A percentile compares a stretch with the other conserved stretches of the same genome.
phyloP scores from a whole-genome alignment of 1,139 yeast genomes.

The Pichia inconspicua region DNA sequence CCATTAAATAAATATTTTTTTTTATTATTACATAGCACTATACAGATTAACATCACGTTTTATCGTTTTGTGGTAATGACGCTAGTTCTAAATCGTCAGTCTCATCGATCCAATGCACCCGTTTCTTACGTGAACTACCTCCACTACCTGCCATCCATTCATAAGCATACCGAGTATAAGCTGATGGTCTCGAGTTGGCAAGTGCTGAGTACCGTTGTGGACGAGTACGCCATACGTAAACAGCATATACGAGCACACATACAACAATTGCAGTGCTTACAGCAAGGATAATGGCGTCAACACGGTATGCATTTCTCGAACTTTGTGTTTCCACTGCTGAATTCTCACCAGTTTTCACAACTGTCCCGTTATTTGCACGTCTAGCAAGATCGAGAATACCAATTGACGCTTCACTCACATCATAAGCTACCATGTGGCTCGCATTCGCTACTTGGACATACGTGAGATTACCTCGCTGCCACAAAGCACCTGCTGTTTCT shows the following conservation, averaged over 20 bases:
- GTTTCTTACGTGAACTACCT: slow-evolving; percentile 39
- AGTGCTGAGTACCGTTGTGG: slow-evolving; percentile 9
- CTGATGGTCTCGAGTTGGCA: slow-evolving; percentile 4
- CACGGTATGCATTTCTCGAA: no score
- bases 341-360: no score
- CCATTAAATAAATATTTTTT: neutral
- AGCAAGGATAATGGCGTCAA: no score
- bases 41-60: no score
- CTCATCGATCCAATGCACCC: slow-evolving; percentile 50
- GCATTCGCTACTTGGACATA: slow-evolving; percentile 68
- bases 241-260: no score
- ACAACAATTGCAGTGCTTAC: no score
- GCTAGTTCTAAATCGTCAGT: neutral
- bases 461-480: slow-evolving; percentile 62
- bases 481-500: slow-evolving; percentile 43
- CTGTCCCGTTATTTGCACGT: neutral
- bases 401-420: slow-evolving; percentile 60
- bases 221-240: no score
- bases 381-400: slow-evolving; percentile 51
- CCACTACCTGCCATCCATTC: slow-evolving; percentile 9
- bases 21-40: no score
- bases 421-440: slow-evolving; percentile 94
- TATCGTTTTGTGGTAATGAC: no score
- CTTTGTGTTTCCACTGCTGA: no score
- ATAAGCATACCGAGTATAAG: slow-evolving; percentile 8